Evolutionary conservation across 2,329 filamentous ascomycete genomes (phyloP), one percentile per base, ranked within the genome.

Genomic region (Hypoxylon sp.): DNA sequence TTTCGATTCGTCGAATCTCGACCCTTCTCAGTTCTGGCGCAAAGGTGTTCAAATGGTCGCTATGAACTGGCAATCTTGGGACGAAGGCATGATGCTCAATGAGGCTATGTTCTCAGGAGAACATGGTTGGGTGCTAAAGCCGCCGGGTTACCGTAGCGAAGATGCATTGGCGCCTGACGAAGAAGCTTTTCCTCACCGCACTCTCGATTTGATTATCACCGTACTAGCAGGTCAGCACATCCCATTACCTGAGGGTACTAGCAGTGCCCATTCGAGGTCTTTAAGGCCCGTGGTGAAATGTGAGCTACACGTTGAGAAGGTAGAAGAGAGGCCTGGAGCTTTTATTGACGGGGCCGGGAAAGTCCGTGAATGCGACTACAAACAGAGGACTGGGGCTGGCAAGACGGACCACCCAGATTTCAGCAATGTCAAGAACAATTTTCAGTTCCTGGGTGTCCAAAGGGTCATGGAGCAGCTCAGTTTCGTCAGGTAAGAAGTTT

Each of bases 1-100:
- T 34, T 85, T 97, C 55, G 89, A 90, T 73, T 97, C 94, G 46
- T 93, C 92, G n/a, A 99, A 99, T 76, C 96, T 96, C 41, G 94
- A 98, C 74, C 96, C 96, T 0, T 90, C 94, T 68, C 89, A 89
- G 45, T 96, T 94, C 76, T 99, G 96, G 96, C 89, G 94, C 52
- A 90, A 92, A 56, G 96, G 96, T 27, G 94, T 97, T 19, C 96
- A 99, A 78, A 98, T 99, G 95, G 94, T 93, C 4, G 95, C 96
- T 16, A 86, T 98, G 78, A 99, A 99, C 78, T 98, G 96, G 95
- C 96, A 99, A 79, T 95, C 91, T 2, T 91, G 94, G 71, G 95
- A 98, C 76, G 88, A 96, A 61, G 92, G 93, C 45, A 96, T 97
- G 87, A 96, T 98, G 84, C 87, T 99, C 76, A 98, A 98, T 75